These are phyloP conservation scores for Cyclotella atomus DNA, from an alignment of 108 stramenopile genomes.

Conservation along the genomic window DNA sequence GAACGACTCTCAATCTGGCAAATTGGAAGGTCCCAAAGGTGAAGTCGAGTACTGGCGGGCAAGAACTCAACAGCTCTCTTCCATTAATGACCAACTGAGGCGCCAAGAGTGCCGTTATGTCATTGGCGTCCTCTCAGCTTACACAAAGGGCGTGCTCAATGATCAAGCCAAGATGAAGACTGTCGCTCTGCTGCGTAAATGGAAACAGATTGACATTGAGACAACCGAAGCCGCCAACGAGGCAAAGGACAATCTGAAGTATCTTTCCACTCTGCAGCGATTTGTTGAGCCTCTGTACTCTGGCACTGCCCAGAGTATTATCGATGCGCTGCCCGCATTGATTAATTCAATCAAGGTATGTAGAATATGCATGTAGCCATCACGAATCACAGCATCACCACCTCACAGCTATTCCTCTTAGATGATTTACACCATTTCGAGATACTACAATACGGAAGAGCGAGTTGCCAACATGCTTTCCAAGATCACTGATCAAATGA, in stretches of 20 bases:
- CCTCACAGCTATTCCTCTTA: too few species aligned
- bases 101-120: slow-evolving; percentile 82
- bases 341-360: slow-evolving; percentile 84
- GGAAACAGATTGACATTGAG: slow-evolving; percentile 88
- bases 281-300: slow-evolving; percentile 91
- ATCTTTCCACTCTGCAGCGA: slow-evolving; percentile 84
- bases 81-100: slow-evolving; percentile 86
- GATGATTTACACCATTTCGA: slow-evolving; percentile 93
- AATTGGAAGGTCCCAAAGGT: slow-evolving; percentile 77
- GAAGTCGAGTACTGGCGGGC: slow-evolving; percentile 88
- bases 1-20: slow-evolving; percentile 10
- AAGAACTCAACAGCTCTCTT: slow-evolving; percentile 86
- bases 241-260: slow-evolving; percentile 94
- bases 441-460: slow-evolving; percentile 79
- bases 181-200: slow-evolving; percentile 64
- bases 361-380: too few species aligned
- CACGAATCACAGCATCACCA: too few species aligned
- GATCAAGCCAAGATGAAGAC: slow-evolving; percentile 65
- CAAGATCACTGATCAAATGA: slow-evolving; percentile 93
- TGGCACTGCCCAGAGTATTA: slow-evolving; percentile 80
- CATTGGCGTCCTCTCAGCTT: slow-evolving; percentile 64
- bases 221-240: slow-evolving; percentile 93
- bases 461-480: slow-evolving; percentile 73
- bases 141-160: slow-evolving; percentile 59
- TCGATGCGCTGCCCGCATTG: slow-evolving; percentile 90